Evolutionary conservation across 495 filamentous ascomycete species (phyloP).

Genomic region (Penicillium daleae): DNA sequence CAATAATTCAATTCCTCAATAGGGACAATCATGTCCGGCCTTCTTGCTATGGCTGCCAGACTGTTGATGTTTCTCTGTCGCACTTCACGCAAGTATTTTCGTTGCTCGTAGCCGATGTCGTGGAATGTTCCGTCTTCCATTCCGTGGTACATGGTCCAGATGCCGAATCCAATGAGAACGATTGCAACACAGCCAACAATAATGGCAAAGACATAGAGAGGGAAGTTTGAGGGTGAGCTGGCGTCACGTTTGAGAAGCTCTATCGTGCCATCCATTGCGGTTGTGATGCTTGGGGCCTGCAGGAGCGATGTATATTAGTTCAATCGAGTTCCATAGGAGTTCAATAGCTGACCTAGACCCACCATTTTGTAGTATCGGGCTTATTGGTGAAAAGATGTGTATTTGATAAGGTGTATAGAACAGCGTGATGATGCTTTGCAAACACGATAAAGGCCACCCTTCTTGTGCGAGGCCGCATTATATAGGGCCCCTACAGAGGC

Average conservation of each 20-base stretch:
- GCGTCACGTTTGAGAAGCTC: conserved; percentile 21
- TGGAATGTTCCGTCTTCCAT: conserved; percentile 10
- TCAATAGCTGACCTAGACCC: not conserved
- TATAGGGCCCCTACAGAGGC: conserved; percentile 4
- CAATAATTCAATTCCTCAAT: conserved; percentile 21
- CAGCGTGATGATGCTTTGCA: not conserved
- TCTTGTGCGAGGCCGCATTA: conserved; percentile 2
- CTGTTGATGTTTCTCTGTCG: conserved; percentile 31
- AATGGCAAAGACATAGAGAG: conserved; percentile 36
- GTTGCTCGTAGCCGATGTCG: conserved; percentile 27
- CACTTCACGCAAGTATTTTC: conserved; percentile 33
- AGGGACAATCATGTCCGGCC: conserved; percentile 34
- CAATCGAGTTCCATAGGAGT: not conserved
- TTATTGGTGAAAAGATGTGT: not conserved
- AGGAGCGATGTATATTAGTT: not conserved
- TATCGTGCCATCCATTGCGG: conserved; percentile 11
- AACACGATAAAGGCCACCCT: too few species aligned
- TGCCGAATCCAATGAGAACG: conserved; percentile 28
- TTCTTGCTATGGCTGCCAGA: conserved; percentile 21
- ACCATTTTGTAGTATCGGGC: not conserved
- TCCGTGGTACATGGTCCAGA: conserved; percentile 32
- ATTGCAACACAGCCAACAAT: conserved; percentile 29
- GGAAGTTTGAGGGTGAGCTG: conserved; percentile 17
- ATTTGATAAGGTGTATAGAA: not conserved
- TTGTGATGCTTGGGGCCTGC: conserved; percentile 9